Percentiles rank a stretch among this genome's conserved stretches.
Conservation (phyloP, 116 monocot genomes). For the Dioscorea cayenensis region DNA sequence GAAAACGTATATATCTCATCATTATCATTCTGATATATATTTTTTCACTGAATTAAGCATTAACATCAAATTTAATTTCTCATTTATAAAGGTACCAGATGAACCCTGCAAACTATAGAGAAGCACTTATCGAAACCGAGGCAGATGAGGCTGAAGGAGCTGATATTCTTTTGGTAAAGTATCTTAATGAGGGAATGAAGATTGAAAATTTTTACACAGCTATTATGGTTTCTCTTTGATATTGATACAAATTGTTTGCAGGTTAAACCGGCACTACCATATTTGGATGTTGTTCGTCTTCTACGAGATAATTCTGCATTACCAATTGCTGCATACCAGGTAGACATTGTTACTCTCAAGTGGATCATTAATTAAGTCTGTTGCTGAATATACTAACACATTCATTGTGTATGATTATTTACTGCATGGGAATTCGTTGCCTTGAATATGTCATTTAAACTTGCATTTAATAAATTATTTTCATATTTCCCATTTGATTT, state of each 20-base stretch:
- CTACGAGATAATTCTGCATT: conserved; percentile 77
- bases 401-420: background rate
- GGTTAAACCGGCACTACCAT: conserved; percentile 94
- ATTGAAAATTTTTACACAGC: background rate
- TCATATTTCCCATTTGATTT: too few species aligned
- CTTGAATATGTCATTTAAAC: too few species aligned
- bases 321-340: conserved; percentile 96
- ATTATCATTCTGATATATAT: background rate
- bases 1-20: conserved; percentile 60
- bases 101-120: conserved; percentile 95
- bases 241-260: conserved; percentile 11
- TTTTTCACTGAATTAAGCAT: background rate
- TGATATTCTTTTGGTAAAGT: conserved; percentile 77
- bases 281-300: conserved; percentile 77
- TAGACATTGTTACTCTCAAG: conserved; percentile 4
- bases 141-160: conserved; percentile 89
- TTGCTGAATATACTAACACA: background rate
- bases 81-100: conserved; percentile 74
- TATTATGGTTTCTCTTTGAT: background rate
- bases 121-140: conserved; percentile 83
- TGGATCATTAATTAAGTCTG: background rate
- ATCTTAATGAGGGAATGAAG: background rate
- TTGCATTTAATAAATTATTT: too few species aligned
- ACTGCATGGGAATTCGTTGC: too few species aligned
- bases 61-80: background rate